These are phyloP conservation scores for Lactifluus volemus DNA, from an alignment of 768 basidiomycete species.

Conservation along the genomic window DNA sequence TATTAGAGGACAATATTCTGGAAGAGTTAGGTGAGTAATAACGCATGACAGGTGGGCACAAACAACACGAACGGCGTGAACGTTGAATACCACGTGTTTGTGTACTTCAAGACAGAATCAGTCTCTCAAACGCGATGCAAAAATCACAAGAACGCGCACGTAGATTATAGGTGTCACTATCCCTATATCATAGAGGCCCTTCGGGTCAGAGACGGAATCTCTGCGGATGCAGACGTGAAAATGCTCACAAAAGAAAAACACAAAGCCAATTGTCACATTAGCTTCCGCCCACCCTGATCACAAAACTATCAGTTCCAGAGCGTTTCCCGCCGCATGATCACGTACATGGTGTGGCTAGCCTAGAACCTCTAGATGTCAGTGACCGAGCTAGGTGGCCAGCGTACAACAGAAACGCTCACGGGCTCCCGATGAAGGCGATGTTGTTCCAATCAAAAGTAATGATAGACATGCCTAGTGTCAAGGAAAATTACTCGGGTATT, in stretches of 20 bases:
- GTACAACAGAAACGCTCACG: constrained; percentile 7
- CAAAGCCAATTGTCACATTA: constrained; percentile 47
- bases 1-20: constrained; percentile 36
- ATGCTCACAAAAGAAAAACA: constrained; percentile 36
- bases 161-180: constrained; percentile 33
- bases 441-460: constrained; percentile 78
- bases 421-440: constrained; percentile 21
- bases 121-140: background rate
- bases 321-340: background rate
- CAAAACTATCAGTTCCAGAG: background rate
- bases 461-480: constrained; percentile 45
- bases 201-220: background rate
- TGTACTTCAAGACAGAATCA: constrained; percentile 22
- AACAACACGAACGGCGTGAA: constrained; percentile 29
- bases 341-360: constrained; percentile 61
- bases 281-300: constrained; percentile 59
- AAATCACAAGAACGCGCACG: constrained; percentile 11
- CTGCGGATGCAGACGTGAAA: background rate
- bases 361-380: background rate
- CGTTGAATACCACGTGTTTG: constrained; percentile 30
- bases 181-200: constrained; percentile 25
- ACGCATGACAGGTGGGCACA: background rate
- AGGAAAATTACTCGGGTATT: background rate
- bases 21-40: background rate
- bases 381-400: background rate